Conservation (phyloP, 2,329 filamentous ascomycete species). For the Diplodia intermedia region DNA sequence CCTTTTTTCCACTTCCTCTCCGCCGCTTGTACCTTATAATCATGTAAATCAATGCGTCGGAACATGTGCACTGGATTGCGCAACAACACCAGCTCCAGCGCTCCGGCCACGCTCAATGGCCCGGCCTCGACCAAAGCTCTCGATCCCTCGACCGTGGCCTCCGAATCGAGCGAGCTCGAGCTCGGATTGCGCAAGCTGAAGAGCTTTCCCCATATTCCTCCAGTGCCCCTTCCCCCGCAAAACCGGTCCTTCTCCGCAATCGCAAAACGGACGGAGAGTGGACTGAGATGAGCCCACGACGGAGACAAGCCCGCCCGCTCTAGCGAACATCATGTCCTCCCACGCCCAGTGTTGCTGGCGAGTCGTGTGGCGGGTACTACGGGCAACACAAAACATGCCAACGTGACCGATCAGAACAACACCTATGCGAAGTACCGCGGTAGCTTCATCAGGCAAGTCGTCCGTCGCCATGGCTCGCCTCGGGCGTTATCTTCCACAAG, state of each 20-base stretch:
- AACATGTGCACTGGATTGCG: constrained; percentile 12
- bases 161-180: constrained; percentile 16
- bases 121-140: constrained; percentile 15
- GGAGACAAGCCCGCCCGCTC: background rate
- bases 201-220: constrained; percentile 26
- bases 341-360: background rate
- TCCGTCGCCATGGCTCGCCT: background rate
- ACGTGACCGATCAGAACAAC: constrained; percentile 19
- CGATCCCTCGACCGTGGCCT: background rate
- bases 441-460: constrained; percentile 10
- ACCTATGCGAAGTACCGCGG: constrained; percentile 16
- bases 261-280: background rate
- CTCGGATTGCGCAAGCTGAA: constrained; percentile 1
- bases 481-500: background rate
- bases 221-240: constrained; percentile 20
- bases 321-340: background rate
- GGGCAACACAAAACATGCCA: constrained; percentile 17
- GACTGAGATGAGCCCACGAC: constrained; percentile 2
- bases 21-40: constrained; percentile 24
- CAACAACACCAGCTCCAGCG: constrained; percentile 14
- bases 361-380: constrained; percentile 13
- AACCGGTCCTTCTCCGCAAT: constrained; percentile 23
- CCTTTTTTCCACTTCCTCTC: constrained; percentile 27
- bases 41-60: constrained; percentile 31
- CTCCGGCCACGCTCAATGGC: constrained; percentile 14